Evolutionary conservation across 192 early-diverging fungal genomes (phyloP), one percentile per base, ranked within the genome.

Genomic region (Coemansia sp.): DNA sequence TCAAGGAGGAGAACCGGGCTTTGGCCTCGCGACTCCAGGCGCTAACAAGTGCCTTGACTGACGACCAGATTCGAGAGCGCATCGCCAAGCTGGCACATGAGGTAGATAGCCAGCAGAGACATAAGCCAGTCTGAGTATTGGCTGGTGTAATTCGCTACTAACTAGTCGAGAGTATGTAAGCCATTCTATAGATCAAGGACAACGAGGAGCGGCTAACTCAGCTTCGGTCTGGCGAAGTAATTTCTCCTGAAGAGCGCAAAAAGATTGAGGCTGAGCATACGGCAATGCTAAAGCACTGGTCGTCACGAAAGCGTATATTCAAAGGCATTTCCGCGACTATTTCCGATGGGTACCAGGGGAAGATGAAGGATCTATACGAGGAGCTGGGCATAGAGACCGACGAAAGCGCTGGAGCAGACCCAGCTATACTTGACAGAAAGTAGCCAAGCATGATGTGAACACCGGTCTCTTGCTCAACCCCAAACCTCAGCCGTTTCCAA

Each of bases 331-430:
- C 79, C 43, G 77, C 74, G 26, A 47, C 75, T 9, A 83, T 87
- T 28, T 70, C 70, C 16, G 87, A 88, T 64, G 82, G 74, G 9
- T 76, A 87, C 45, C 79, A 72, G 21, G 72, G 72, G 11, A 87
- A 85, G 67, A 56, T 83, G 25, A 71, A 68, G 33, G 84, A 85
- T 35, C 69, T 87, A 23, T 74, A 82, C 61, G 85, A 82, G 50
- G 74, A 84, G 55, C 45, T 88, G 16, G 86, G 86, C 25, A 72
- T 88, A 36, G 87, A 88, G 62, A 87, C 86, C 0, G 87, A 88
- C 60, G 85, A 88, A 57, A 62, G 66, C 20, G 84, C 38, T 5
- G 72, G 75, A 6, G 76, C 74, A 0, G 72, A 83, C 18, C 41
- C 65, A 11, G 43, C 77, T 23, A 79, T 79, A 26, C 52, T 79